A percentile compares a stretch with the other conserved stretches of the same genome.
phyloP scores from a whole-genome alignment of 371 early-diverging fungal species.

The Haplosporangium sp. region DNA sequence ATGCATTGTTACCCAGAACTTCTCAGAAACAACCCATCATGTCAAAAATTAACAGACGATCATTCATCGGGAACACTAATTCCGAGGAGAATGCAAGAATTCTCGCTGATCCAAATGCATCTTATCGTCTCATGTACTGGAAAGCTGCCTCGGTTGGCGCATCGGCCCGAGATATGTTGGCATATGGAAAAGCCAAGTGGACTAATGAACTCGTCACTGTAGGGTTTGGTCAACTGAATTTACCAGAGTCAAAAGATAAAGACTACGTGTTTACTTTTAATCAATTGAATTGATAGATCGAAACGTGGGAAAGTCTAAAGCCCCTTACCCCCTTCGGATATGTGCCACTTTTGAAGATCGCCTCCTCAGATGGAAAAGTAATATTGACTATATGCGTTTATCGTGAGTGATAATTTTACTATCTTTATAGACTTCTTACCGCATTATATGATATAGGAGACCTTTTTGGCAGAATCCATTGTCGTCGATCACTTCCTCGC shows the following conservation, averaged over 20 bases:
- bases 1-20: too few species aligned
- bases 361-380: conserved; percentile 32
- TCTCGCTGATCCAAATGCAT: conserved; percentile 6
- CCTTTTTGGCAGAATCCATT: conserved; percentile 14
- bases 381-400: neutral
- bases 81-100: conserved; percentile 25
- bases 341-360: conserved; percentile 24
- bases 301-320: conserved; percentile 9
- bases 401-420: neutral
- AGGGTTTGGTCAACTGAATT: neutral
- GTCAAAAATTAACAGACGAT: neutral
- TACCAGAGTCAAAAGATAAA: too few species aligned
- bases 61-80: conserved; percentile 6
- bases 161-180: conserved; percentile 32
- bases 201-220: conserved; percentile 17
- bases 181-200: conserved; percentile 41
- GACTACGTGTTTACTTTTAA: neutral
- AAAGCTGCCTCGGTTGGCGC: conserved; percentile 24
- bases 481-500: conserved; percentile 20
- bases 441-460: conserved; percentile 10
- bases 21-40: too few species aligned
- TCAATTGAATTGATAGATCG: neutral
- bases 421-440: too few species aligned
- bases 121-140: conserved; percentile 30
- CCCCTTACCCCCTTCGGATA: conserved; percentile 29